Percentiles rank a stretch among this genome's conserved stretches.
Evolutionary conservation across 176 grass and related monocot species (phyloP).

Genomic region (Juncus inflexus): DNA sequence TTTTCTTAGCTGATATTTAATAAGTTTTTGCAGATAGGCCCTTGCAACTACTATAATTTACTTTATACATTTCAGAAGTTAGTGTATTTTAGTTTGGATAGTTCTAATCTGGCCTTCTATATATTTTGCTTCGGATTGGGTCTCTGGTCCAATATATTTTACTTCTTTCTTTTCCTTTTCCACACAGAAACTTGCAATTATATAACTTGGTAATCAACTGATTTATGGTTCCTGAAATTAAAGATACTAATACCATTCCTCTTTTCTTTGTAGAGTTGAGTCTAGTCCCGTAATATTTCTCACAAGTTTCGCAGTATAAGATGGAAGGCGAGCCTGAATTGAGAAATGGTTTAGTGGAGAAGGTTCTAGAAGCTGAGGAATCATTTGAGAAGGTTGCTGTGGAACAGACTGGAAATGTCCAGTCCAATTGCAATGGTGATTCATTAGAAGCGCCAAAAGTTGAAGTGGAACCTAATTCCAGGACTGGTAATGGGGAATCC

Average conservation of each 20-base stretch:
- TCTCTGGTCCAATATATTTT: not conserved
- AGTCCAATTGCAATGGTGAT: constrained; percentile 20
- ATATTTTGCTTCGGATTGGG: not conserved
- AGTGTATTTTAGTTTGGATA: not conserved
- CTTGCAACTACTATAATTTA: not conserved
- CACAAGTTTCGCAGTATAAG: not conserved
- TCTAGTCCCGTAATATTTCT: not conserved
- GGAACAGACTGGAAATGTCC: constrained; percentile 19
- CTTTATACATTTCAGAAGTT: not conserved
- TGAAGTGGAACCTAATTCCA: constrained; percentile 2
- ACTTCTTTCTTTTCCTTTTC: not conserved
- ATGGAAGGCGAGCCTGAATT: constrained; percentile 23
- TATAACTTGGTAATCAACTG: not conserved
- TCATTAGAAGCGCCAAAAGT: constrained; percentile 12
- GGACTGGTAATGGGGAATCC: constrained; percentile 14
- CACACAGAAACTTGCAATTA: not conserved
- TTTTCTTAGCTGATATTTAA: constrained; percentile 1
- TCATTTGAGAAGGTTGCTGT: constrained; percentile 13
- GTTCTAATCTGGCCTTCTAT: not conserved
- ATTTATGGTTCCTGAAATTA: not conserved
- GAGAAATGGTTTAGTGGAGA: constrained; percentile 19
- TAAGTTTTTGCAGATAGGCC: constrained; percentile 16
- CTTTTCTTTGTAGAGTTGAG: constrained; percentile 6
- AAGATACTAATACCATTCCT: not conserved
- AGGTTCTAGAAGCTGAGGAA: constrained; percentile 14